A percentile compares a stretch with the other conserved stretches of the same genome.
Conservation (phyloP, 2,329 filamentous ascomycete genomes). For the Pyricularia sp. region DNA sequence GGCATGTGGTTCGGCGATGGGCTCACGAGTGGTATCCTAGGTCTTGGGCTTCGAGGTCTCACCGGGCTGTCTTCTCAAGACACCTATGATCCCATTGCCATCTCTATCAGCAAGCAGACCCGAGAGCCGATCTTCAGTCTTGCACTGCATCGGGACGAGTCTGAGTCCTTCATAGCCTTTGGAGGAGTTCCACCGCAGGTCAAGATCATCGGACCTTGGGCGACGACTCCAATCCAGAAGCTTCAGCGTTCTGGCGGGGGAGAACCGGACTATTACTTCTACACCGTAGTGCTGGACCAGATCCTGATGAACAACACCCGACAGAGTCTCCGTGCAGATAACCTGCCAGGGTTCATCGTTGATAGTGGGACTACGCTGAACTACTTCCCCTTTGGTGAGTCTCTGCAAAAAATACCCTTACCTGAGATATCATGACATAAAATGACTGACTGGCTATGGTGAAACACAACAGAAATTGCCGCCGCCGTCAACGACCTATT, state of each 20-base stretch:
- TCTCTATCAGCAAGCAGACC: conserved; percentile 15
- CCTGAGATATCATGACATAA: neutral
- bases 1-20: conserved; percentile 21
- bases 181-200: conserved; percentile 21
- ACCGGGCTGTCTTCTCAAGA: conserved; percentile 17
- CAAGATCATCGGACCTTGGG: conserved; percentile 16
- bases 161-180: conserved; percentile 21
- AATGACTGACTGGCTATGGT: neutral
- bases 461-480: conserved; percentile 14
- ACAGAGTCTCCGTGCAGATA: neutral
- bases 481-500: conserved; percentile 19
- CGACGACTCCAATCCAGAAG: conserved; percentile 18
- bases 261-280: conserved; percentile 19
- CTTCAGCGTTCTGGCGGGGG: conserved; percentile 10
- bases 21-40: conserved; percentile 22
- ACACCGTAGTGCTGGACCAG: conserved; percentile 16
- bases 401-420: neutral
- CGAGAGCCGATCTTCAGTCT: conserved; percentile 18
- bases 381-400: conserved; percentile 16
- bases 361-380: conserved; percentile 23
- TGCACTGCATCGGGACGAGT: conserved; percentile 20
- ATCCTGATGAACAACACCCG: conserved; percentile 13
- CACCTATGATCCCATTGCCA: conserved; percentile 19
- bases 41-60: conserved; percentile 20
- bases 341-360: conserved; percentile 17